Conservation (phyloP, 306 rosid genomes). For the Gastrolobium villosum region DNA sequence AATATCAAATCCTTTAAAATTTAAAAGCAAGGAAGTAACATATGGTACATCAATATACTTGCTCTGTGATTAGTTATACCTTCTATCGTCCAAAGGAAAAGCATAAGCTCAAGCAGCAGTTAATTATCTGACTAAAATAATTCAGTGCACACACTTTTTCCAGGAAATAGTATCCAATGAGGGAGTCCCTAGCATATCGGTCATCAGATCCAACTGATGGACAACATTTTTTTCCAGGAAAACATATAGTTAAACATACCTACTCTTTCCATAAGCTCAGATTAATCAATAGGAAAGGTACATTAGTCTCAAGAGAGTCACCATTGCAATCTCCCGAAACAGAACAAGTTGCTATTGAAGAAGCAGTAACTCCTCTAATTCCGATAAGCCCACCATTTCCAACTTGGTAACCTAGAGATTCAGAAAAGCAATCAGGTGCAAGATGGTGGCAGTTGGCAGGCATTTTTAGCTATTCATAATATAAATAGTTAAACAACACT, state of each 20-base stretch:
- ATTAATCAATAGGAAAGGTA: constrained; percentile 74
- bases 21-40: constrained; percentile 22
- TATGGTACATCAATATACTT: constrained; percentile 23
- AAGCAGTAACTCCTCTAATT: constrained; percentile 22
- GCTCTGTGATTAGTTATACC: constrained; percentile 9
- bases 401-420: too few relatives aligned
- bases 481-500: too few relatives aligned
- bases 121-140: constrained; percentile 5
- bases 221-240: constrained; percentile 98
- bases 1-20: constrained; percentile 38
- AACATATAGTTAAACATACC: too few relatives aligned
- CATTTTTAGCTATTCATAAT: too few relatives aligned
- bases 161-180: constrained; percentile 86
- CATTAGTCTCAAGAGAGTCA: constrained; percentile 61
- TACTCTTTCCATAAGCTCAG: constrained; percentile 88
- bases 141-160: constrained; percentile 48
- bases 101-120: constrained; percentile 8
- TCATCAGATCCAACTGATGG: constrained; percentile 96
- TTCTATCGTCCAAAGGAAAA: constrained; percentile 33
- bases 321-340: constrained; percentile 57
- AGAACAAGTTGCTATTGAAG: constrained; percentile 51
- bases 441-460: too few relatives aligned
- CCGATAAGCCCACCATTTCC: constrained; percentile 46
- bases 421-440: too few relatives aligned
- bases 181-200: constrained; percentile 96